Evolutionary conservation across 2,329 filamentous ascomycete species (phyloP).

Genomic region (Neopestalotiopsis rosae): DNA sequence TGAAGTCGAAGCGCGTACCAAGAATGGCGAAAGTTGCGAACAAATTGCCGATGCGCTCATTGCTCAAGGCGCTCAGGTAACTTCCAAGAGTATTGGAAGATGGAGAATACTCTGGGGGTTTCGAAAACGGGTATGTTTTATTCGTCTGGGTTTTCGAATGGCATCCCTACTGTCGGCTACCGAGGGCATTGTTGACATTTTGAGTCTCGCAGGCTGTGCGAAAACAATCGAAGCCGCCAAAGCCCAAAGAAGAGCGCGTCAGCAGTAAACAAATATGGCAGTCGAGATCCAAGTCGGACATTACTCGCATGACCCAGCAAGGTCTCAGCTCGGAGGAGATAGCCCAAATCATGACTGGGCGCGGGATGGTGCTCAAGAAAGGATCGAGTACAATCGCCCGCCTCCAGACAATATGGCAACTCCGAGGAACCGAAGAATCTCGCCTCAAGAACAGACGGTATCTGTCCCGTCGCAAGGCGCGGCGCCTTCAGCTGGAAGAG

Average conservation of each 20-base stretch:
- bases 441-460: constrained; percentile 14
- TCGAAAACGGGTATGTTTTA: constrained; percentile 23
- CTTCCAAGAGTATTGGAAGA: constrained; percentile 26
- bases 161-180: not conserved
- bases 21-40: constrained; percentile 27
- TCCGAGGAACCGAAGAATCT: constrained; percentile 9
- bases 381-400: constrained; percentile 26
- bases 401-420: constrained; percentile 25
- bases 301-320: constrained; percentile 27
- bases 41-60: constrained; percentile 25
- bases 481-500: constrained; percentile 18
- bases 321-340: constrained; percentile 24
- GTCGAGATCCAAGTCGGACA: constrained; percentile 21
- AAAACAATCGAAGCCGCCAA: constrained; percentile 24
- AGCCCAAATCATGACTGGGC: constrained; percentile 21
- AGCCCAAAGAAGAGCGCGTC: constrained; percentile 20
- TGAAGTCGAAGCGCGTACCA: constrained; percentile 24
- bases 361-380: constrained; percentile 27
- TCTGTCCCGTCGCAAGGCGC: constrained; percentile 17
- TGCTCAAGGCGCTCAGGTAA: constrained; percentile 24
- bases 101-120: constrained; percentile 26
- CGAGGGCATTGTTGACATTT: not conserved
- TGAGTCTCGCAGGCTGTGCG: constrained; percentile 20
- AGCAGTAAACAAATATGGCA: constrained; percentile 8
- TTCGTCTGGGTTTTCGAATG: not conserved